Evolutionary conservation across 495 filamentous ascomycete genomes (phyloP).

Genomic region (Hypoxylon perforatum): DNA sequence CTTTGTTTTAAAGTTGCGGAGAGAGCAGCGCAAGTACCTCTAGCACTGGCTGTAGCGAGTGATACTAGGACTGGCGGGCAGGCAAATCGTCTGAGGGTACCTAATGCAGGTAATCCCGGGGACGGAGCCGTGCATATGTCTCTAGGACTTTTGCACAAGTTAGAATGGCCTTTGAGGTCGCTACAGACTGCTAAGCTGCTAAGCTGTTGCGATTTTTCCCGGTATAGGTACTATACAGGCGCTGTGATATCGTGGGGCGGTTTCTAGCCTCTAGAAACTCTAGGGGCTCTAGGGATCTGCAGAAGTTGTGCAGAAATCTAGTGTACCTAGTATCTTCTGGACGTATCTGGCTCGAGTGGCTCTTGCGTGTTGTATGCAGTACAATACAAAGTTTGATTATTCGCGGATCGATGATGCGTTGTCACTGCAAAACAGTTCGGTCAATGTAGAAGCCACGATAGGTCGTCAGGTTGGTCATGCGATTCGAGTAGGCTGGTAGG

Average conservation of each 20-base stretch:
- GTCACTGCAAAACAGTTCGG: constrained; percentile 36
- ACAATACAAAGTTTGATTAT: neutral
- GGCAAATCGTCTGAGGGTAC: constrained; percentile 18
- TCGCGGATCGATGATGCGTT: constrained; percentile 39
- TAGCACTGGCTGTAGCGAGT: constrained; percentile 19
- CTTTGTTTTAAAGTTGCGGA: constrained; percentile 36
- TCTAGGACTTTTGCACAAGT: constrained; percentile 35
- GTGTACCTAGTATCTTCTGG: constrained; percentile 9
- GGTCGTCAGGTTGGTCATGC: constrained; percentile 33
- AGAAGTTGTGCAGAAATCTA: constrained; percentile 14
- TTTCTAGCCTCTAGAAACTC: constrained; percentile 9
- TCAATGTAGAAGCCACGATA: constrained; percentile 36
- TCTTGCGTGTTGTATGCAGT: constrained; percentile 8
- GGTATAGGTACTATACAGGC: constrained; percentile 14
- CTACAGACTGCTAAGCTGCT: constrained; percentile 1
- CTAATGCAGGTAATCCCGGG: constrained; percentile 30
- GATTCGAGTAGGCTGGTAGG: constrained; percentile 25
- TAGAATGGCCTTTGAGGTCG: constrained; percentile 2
- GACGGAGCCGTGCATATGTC: constrained; percentile 33
- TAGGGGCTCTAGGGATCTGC: constrained; percentile 28
- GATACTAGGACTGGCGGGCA: constrained; percentile 26
- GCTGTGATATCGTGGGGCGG: constrained; percentile 17
- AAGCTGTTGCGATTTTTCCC: constrained; percentile 18
- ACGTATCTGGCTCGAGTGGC: constrained; percentile 2
- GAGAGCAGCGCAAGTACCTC: constrained; percentile 1